Evolutionary conservation across 1,284 basidiomycete species (phyloP), one percentile per base, ranked within the genome.

Genomic region (Volvariella surrecta): DNA sequence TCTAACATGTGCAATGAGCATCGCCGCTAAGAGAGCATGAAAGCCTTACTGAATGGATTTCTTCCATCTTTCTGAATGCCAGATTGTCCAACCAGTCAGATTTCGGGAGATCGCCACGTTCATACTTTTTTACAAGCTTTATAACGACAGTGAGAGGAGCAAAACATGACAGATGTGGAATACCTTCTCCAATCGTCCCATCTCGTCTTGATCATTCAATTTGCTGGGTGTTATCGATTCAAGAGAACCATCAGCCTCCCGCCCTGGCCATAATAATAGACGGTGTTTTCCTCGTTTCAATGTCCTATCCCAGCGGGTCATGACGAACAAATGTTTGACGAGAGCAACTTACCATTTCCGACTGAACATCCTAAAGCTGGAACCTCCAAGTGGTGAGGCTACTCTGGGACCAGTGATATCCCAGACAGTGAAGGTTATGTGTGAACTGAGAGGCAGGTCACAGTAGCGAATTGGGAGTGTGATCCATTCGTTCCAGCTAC

Each of bases 1-100:
- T 79, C 89, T 93, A 52, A 1, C 19, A 10, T 34, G 13, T 32
- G 40, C 40, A 24, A 39, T 24, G 22, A 43, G 32, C 1, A 46
- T 7, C 19, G n/a, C 34, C 30, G 39, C 16, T 30, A 8, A 20
- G 20, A n/a, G 21, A 22, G 15, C 38, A 20, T 32, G 11, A 13
- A 39, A 39, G 8, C 64, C 82, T 49, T 59, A 90, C 91, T 1
- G 88, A 77, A 60, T 96, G 92, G 19, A 92, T 82, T 55, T 91
- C 86, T 51, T 94, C 94, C 69, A 98, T 95, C 64, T 88, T 88
- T 24, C 93, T 71, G 61, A 96, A 98, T 1, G 89, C 83, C 58
- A 96, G 68, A 50, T 89, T 87, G 60, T 99, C 95, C 2, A 99
- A 68, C 95, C 96, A 99, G 50, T 97, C 93, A 1, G 89, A 83